Evolutionary conservation across 352 stramenopile species (phyloP).

Genomic region (Pythium scleroteichum): DNA sequence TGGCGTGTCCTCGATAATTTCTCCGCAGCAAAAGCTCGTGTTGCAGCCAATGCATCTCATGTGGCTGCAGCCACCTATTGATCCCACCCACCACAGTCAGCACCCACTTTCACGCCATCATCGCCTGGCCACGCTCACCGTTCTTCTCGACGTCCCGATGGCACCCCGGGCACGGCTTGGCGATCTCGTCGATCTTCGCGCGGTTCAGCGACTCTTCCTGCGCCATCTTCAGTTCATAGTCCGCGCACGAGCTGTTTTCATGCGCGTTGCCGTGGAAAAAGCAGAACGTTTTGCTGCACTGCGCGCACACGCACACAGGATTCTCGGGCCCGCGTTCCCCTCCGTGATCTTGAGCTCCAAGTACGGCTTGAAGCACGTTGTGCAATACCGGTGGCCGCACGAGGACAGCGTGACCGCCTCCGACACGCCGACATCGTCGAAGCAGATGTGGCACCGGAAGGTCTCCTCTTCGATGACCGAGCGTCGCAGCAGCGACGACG

Average conservation of each 20-base stretch:
- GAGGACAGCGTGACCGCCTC: slow-evolving; percentile 37
- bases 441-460: slow-evolving; percentile 77
- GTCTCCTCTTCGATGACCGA: slow-evolving; percentile 35
- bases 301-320: slow-evolving; percentile 1
- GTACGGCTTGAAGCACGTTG: slow-evolving; percentile 54
- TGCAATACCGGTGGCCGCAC: slow-evolving; percentile 68
- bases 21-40: slow-evolving; percentile 3
- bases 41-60: slow-evolving; percentile 1
- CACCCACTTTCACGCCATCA: not conserved
- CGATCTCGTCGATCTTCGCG: slow-evolving; percentile 1
- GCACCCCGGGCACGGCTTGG: slow-evolving; percentile 17
- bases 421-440: slow-evolving; percentile 45
- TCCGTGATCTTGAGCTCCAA: slow-evolving; percentile 72
- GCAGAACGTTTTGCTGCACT: slow-evolving; percentile 12
- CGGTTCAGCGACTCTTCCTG: slow-evolving; percentile 3
- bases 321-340: slow-evolving; percentile 33
- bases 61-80: slow-evolving; percentile 4
- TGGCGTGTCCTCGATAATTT: not conserved
- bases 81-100: not conserved
- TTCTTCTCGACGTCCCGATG: slow-evolving; percentile 9
- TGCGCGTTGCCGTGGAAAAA: slow-evolving; percentile 25
- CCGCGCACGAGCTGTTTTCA: slow-evolving; percentile 5
- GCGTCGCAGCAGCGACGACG: slow-evolving; percentile 8
- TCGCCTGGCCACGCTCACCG: too few relatives aligned
- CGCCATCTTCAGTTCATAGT: slow-evolving; percentile 18